phyloP scores from a whole-genome alignment of 2,329 filamentous ascomycete genomes.

The Hypoxylon sp. region DNA sequence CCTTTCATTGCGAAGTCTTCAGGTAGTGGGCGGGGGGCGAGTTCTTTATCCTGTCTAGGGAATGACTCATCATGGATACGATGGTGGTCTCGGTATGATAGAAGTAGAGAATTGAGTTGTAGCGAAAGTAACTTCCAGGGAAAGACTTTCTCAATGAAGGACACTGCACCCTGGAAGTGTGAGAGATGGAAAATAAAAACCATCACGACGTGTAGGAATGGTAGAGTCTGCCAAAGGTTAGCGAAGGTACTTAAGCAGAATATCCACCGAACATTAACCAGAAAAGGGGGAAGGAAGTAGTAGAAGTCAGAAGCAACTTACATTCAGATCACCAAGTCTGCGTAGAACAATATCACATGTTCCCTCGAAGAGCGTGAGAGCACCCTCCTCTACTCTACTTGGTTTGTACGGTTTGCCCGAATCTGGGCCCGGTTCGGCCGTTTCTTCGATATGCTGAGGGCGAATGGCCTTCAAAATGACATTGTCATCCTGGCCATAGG shows the following conservation, averaged over 20 bases:
- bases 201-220: constrained; percentile 69
- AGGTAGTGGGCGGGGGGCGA: constrained; percentile 64
- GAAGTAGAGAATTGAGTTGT: constrained; percentile 52
- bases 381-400: constrained; percentile 35
- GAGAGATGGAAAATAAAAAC: constrained; percentile 64
- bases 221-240: constrained; percentile 49
- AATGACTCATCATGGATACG: constrained; percentile 57
- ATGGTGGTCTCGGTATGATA: constrained; percentile 43
- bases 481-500: constrained; percentile 61
- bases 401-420: constrained; percentile 36
- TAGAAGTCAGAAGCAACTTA: constrained; percentile 39
- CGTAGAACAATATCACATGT: constrained; percentile 54
- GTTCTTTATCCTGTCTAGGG: constrained; percentile 54
- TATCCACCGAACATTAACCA: no score
- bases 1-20: constrained; percentile 76
- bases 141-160: constrained; percentile 53
- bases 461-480: constrained; percentile 54
- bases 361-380: constrained; percentile 38
- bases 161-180: constrained; percentile 53
- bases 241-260: no score
- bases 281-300: not conserved
- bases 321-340: constrained; percentile 64
- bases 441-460: constrained; percentile 42
- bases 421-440: constrained; percentile 35
- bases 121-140: constrained; percentile 62